These are phyloP conservation scores for Lachnellula arida DNA, from an alignment of 2,329 filamentous ascomycete genomes.

Conservation along the genomic window DNA sequence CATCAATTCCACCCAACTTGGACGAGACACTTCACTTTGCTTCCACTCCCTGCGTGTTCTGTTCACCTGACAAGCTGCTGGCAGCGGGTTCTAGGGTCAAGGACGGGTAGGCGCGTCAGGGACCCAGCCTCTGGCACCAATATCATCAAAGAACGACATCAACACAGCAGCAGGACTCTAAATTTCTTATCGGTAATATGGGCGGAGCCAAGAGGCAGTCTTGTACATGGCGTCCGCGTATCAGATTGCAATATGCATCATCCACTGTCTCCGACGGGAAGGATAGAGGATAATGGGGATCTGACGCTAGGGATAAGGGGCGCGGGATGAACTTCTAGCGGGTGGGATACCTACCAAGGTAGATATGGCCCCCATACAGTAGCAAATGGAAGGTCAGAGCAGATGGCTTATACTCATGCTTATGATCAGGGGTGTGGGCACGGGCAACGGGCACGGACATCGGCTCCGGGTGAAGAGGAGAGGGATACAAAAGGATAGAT, in stretches of 20 bases:
- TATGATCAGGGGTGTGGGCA: neutral
- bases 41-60: neutral
- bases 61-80: conserved; percentile 6
- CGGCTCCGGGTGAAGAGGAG: neutral
- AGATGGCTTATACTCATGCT: too few species aligned
- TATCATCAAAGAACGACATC: neutral
- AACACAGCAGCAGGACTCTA: neutral
- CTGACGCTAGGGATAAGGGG: neutral
- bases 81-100: neutral
- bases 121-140: neutral
- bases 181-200: neutral
- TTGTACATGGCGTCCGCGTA: neutral
- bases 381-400: too few species aligned
- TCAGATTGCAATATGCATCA: neutral
- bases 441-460: too few species aligned
- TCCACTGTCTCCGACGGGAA: neutral
- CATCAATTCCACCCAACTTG: conserved; percentile 1
- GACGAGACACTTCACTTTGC: conserved; percentile 5
- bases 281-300: neutral
- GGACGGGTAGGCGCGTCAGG: conserved; percentile 3
- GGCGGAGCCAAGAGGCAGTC: neutral
- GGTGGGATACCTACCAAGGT: neutral
- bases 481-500: conserved; percentile 2
- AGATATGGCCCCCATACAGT: neutral
- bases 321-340: neutral